These are phyloP conservation scores for Fusarium drepaniforme DNA, from an alignment of 2,329 filamentous ascomycete species.

Conservation along the genomic window DNA sequence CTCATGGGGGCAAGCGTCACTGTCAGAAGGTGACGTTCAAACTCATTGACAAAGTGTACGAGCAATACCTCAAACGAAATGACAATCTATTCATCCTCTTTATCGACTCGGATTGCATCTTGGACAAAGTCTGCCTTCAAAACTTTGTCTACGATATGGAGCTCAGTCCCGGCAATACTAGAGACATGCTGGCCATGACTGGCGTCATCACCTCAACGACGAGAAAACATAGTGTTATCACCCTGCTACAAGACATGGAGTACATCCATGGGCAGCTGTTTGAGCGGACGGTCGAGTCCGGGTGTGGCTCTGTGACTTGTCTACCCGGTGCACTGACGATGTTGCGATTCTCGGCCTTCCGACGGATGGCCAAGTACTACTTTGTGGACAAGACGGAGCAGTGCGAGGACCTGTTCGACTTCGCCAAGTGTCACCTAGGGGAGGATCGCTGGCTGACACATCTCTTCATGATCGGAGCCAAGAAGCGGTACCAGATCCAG, in stretches of 20 bases:
- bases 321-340: constrained; percentile 96
- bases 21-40: constrained; percentile 95
- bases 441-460: constrained; percentile 98
- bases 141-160: constrained; percentile 99
- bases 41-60: constrained; percentile 93
- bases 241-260: constrained; percentile 96
- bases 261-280: constrained; percentile 98
- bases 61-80: constrained; percentile 85
- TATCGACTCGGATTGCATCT: constrained; percentile 96
- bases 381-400: constrained; percentile 97
- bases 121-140: constrained; percentile 91
- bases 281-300: constrained; percentile 94
- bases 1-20: constrained; percentile 92
- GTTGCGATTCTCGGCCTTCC: constrained; percentile 94
- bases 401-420: constrained; percentile 96
- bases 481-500: constrained; percentile 93
- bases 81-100: constrained; percentile 97
- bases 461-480: constrained; percentile 97
- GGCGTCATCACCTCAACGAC: constrained; percentile 97
- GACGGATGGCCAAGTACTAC: constrained; percentile 97
- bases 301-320: constrained; percentile 93
- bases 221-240: constrained; percentile 88
- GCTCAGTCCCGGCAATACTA: constrained; percentile 89
- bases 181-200: constrained; percentile 97
- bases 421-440: constrained; percentile 93